phyloP scores from a whole-genome alignment of 768 basidiomycete species.

The Strobilomyces echinocephalus region DNA sequence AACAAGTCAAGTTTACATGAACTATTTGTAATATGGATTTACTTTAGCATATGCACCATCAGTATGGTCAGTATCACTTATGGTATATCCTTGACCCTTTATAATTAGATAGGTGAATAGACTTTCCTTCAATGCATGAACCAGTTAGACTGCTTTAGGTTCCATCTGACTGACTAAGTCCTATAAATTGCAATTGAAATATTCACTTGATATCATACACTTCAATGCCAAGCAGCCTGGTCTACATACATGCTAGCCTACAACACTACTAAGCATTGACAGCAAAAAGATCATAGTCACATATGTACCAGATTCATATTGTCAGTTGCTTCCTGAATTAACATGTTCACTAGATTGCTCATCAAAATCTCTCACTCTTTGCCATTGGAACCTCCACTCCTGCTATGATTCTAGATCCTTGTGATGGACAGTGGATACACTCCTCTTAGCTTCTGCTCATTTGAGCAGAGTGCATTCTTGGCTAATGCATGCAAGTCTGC shows the following conservation, averaged over 20 bases:
- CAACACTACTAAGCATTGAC: conserved; percentile 4
- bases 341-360: conserved; percentile 82
- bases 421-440: conserved; percentile 48
- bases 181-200: not conserved
- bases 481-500: conserved; percentile 64
- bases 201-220: not conserved
- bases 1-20: not conserved
- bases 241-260: conserved; percentile 89
- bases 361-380: conserved; percentile 54
- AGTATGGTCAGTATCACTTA: conserved; percentile 52
- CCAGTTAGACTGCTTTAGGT: not conserved
- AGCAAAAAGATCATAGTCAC: not conserved
- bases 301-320: conserved; percentile 63
- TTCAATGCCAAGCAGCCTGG: conserved; percentile 78
- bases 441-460: conserved; percentile 79
- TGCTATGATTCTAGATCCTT: conserved; percentile 35
- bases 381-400: conserved; percentile 19
- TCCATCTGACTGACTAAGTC: not conserved
- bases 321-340: conserved; percentile 87
- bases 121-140: conserved; percentile 14
- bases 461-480: conserved; percentile 70
- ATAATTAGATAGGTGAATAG: conserved; percentile 31
- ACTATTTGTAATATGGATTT: conserved; percentile 42
- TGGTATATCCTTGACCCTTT: conserved; percentile 40
- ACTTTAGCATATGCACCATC: conserved; percentile 46